Conservation (phyloP, 2,329 filamentous ascomycete species). For the Alternaria viburni region DNA sequence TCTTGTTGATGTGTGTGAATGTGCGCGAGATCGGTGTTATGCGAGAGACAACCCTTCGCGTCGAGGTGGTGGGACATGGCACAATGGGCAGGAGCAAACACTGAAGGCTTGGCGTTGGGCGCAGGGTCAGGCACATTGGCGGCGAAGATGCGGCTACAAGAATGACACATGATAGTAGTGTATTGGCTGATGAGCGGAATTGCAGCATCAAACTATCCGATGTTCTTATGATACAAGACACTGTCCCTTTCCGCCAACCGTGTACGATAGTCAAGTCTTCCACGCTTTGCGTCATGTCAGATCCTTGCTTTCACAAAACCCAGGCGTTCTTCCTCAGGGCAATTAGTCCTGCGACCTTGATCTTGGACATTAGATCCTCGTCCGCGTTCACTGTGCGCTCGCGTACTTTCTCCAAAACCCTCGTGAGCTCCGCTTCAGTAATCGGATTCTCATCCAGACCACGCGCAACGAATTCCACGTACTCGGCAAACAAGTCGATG, state of each 20-base stretch:
- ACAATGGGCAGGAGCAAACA: background rate
- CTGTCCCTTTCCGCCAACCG: background rate
- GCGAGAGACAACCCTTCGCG: background rate
- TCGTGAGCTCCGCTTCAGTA: background rate
- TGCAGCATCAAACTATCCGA: background rate
- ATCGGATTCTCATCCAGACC: background rate
- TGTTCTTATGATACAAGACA: background rate
- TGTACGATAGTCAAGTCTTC: background rate
- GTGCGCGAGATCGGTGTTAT: background rate
- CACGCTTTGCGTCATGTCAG: background rate
- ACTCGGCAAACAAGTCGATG: background rate
- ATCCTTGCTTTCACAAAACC: background rate
- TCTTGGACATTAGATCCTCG: background rate
- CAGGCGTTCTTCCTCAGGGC: background rate
- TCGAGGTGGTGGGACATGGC: background rate
- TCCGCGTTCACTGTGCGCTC: background rate
- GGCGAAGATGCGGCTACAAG: background rate
- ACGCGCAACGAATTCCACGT: background rate
- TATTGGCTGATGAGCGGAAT: background rate
- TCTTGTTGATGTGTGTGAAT: background rate
- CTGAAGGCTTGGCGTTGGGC: background rate
- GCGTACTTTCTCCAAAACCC: background rate
- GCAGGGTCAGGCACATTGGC: background rate
- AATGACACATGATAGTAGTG: background rate
- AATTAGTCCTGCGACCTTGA: background rate